Evolutionary conservation across 2,329 filamentous ascomycete species (phyloP), one percentile per base, ranked within the genome.

Genomic region (Apiospora malaysiana): DNA sequence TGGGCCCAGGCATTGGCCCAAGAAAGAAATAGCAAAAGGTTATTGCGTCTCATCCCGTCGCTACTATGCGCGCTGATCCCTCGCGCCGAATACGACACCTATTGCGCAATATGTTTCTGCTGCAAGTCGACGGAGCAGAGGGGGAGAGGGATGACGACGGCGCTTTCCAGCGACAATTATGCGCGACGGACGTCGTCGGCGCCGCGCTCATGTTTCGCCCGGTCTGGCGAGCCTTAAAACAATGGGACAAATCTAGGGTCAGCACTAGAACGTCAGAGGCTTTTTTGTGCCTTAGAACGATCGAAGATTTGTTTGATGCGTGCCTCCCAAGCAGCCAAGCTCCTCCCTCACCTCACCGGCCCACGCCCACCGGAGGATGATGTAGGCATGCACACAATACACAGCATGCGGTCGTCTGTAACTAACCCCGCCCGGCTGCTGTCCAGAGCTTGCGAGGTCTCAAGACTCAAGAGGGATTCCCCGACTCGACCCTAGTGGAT

Each of bases 151-250:
- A 63, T 63, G 32, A 63, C 56, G 56, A 63, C 32, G 56, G 56
- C 27, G 56, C 56, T 40, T 63, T 63, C 56, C 56, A 63, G 56
- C 56, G 40, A 32, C 14, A 37, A 37, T n/a, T 40, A 63, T 63
- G 56, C 32, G 56, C 56, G 56, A 40, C 56, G 56, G 56, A 63
- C 56, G 56, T 63, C 56, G 56, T 63, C 56, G 56, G 56, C 56
- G 32, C 56, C 37, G 27, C 56, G 56, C 16, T 40, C 56, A 40
- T 37, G 56, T 63, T 63, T 63, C 32, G 56, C 56, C 56, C 21
- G 32, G 45, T 14, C 49, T 56, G 25, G 25, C 27, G 16, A 23
- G 56, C 56, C 51, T 18, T 59, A n/a, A 37, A 37, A 21, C 51
- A 37, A 21, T 63, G 32, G 56, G 56, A 63, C 56, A 63, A 32